Conservation (phyloP, 2,329 filamentous ascomycete species). For the Aspergillus amoenus region DNA sequence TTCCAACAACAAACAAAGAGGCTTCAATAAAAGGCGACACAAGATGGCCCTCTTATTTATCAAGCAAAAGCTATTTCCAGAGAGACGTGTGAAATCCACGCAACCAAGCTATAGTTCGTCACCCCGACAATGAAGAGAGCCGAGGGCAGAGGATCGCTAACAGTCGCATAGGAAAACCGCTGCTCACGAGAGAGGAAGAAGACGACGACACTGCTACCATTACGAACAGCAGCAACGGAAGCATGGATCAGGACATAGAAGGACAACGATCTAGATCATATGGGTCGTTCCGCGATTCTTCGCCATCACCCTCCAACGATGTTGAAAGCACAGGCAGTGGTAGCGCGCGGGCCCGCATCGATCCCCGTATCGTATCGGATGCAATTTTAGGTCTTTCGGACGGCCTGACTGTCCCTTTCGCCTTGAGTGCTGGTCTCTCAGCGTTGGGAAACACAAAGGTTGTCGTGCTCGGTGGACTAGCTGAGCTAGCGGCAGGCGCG, state of each 20-base stretch:
- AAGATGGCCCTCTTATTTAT: slow-evolving; percentile 41
- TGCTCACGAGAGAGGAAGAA: slow-evolving; percentile 24
- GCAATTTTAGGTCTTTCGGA: slow-evolving; percentile 75
- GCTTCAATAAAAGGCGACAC: background rate
- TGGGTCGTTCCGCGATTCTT: slow-evolving; percentile 30
- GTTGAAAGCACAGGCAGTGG: slow-evolving; percentile 21
- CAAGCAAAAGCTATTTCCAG: slow-evolving; percentile 39
- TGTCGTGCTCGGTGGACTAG: slow-evolving; percentile 71
- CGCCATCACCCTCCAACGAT: slow-evolving; percentile 22
- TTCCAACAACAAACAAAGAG: background rate
- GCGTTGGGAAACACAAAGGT: slow-evolving; percentile 63
- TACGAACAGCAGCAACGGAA: slow-evolving; percentile 24
- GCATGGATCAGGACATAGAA: slow-evolving; percentile 30
- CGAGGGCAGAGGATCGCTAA: background rate
- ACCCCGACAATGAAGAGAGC: slow-evolving; percentile 5
- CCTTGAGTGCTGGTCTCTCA: slow-evolving; percentile 68
- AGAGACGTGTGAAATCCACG: slow-evolving; percentile 12
- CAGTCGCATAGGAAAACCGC: slow-evolving; percentile 29
- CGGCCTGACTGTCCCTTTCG: slow-evolving; percentile 76
- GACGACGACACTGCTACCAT: slow-evolving; percentile 18
- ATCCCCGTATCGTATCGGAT: slow-evolving; percentile 52
- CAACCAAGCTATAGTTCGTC: slow-evolving; percentile 16
- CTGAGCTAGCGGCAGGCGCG: slow-evolving; percentile 72
- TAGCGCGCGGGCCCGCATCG: slow-evolving; percentile 35
- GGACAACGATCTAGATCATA: slow-evolving; percentile 36